Base-by-base conservation (phyloP, 768 basidiomycete genomes). In the Mycena rebaudengoi region DNA sequence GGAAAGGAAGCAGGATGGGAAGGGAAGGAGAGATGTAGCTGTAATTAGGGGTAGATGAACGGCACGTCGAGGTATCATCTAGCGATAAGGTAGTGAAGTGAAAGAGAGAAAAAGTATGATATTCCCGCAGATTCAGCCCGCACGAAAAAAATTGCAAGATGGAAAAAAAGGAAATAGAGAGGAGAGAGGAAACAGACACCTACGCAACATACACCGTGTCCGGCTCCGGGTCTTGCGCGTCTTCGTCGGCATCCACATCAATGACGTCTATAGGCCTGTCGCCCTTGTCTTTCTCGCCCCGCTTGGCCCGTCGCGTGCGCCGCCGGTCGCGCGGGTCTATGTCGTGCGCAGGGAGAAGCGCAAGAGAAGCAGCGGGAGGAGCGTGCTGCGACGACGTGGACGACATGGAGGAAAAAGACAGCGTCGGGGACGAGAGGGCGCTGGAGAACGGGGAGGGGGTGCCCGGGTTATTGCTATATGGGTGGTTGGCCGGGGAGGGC, bases 121-220 rank as follows among this genome's bases (percentile, higher is more conserved):
- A n/a, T n/a, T n/a, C n/a, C n/a, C n/a, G n/a, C n/a, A n/a, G n/a
- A n/a, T n/a, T n/a, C n/a, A n/a, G n/a, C n/a, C n/a, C n/a, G n/a
- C 45, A 32, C 35, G 20, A 50, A 3, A 23, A 23, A 37, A 60
- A 49, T 32, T 16, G 50, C 64, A 56, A 57, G 25, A 7, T 13
- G 25, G 56, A 62, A 52, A 5, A 26, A 10, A 18, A 54, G 49
- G 20, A 43, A 20, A 32, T n/a, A 49, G 54, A 51, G 44, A 21
- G 52, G 65, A 59, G 59, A 48, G 56, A 52, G 13, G 33, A n/a
- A 55, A 64, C n/a, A 56, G 37, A 52, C 23, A 90, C 92, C 75
- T 77, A 94, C 91, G 94, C 94, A 61, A 95, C 92, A 78, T 95
- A 95, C 18, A 95, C 82, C 3, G 91, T 85, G 43, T 81, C 76